Base-by-base conservation (phyloP, 2,329 filamentous ascomycete species). In the Pochonia chlamydosporia region DNA sequence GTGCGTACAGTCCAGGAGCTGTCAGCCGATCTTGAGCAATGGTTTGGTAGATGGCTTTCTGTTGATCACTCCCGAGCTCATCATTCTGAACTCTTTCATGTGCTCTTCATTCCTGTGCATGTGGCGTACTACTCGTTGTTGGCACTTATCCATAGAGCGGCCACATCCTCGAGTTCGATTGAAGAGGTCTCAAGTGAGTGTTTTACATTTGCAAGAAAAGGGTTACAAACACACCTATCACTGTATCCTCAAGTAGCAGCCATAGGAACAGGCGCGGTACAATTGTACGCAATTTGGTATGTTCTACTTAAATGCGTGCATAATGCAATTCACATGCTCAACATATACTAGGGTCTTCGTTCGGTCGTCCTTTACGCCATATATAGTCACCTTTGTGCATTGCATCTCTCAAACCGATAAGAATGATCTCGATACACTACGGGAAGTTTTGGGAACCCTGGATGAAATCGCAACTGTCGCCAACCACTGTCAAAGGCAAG, bases 351-450 rank as follows among this genome's bases (percentile, higher is more conserved):
- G 54, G 54, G 54, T 54, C n/a, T 49, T 55, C 14, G 47, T 55
- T 26, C 53, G 52, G n/a, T 52, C 51, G 3, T 56, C 54, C 5
- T 56, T 55, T n/a, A 55, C 54, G 4, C 54, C 54, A 1, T 56
- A 51, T 39, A 46, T 56, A n/a, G 49, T 55, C 28, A 56, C 49
- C 0, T 56, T 56, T 18, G 44, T 56, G 13, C 53, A 56, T 40
- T 52, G 53, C 25, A 54, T 54, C 30, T 37, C 44, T 10, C 40
- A 49, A 31, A 49, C 44, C 7, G 43, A 51, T n/a, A 20, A 28
- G 8, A 37, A 49, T 7, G 53, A 55, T 13, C 39, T 56, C 1
- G 25, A 39, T 8, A 43, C 40, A 21, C 35, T 46, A n/a, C 30
- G 28, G 6, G 28, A 30, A 21, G 44, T 46, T 10, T 10, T 41